Evolutionary conservation across 2,329 filamentous ascomycete species (phyloP).

Genomic region (Aurifilum marmelostoma): DNA sequence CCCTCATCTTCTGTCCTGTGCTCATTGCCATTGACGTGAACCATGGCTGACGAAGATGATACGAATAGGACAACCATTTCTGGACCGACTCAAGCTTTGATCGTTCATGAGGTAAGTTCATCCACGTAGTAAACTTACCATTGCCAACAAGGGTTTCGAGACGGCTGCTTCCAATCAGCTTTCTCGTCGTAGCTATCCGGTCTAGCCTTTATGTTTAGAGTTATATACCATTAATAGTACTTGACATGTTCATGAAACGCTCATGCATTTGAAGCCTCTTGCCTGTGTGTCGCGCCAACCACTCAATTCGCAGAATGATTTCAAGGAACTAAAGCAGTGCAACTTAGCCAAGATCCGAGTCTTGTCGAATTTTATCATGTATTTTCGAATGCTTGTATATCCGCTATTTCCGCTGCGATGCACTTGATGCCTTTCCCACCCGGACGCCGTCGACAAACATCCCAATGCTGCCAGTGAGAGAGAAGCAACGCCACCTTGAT

Average conservation of each 20-base stretch:
- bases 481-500: background rate
- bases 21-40: background rate
- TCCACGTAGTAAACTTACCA: background rate
- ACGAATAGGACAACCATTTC: constrained; percentile 6
- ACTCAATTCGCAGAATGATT: background rate
- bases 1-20: background rate
- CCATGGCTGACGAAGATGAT: constrained; percentile 20
- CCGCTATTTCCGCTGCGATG: background rate
- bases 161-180: background rate
- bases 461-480: background rate
- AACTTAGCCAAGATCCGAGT: background rate
- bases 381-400: background rate
- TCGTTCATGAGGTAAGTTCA: background rate
- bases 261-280: background rate
- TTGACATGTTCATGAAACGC: background rate
- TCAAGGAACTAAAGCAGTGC: background rate
- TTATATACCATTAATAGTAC: background rate
- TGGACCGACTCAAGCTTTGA: too few relatives aligned
- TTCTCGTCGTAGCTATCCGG: background rate
- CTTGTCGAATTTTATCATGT: background rate
- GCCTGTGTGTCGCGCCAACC: background rate
- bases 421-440: background rate
- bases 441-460: background rate
- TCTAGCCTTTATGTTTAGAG: background rate
- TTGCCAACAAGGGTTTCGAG: background rate